Conservation (phyloP, 1,284 basidiomycete species). For the Cryptococcus maquisensis region DNA sequence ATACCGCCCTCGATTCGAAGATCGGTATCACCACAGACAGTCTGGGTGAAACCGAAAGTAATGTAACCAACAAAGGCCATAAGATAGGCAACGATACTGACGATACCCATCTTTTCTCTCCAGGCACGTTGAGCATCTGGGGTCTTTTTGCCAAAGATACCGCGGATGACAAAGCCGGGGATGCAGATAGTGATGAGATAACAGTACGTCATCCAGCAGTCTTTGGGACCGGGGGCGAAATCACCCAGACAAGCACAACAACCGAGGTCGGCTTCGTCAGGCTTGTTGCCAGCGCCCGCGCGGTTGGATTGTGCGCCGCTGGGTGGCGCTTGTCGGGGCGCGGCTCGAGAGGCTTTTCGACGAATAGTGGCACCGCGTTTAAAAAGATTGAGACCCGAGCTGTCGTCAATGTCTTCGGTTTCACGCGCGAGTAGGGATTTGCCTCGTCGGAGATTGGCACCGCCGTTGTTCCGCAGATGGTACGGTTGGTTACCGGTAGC, state of each 20-base stretch:
- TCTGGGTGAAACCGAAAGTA: constrained; percentile 97
- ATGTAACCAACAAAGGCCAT: constrained; percentile 96
- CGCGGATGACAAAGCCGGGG: constrained; percentile 65
- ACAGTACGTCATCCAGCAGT: constrained; percentile 95
- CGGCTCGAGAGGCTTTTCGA: constrained; percentile 59
- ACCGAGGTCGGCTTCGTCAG: constrained; percentile 52
- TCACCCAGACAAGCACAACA: constrained; percentile 57
- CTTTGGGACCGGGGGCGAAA: constrained; percentile 78
- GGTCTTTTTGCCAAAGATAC: constrained; percentile 67
- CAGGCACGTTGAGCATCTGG: constrained; percentile 94
- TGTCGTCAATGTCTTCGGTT: constrained; percentile 75
- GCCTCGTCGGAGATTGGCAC: constrained; percentile 66
- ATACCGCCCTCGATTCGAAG: constrained; percentile 73
- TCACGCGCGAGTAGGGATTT: constrained; percentile 82
- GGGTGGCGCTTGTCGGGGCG: constrained; percentile 37
- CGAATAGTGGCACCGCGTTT: constrained; percentile 47
- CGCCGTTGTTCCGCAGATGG: constrained; percentile 26
- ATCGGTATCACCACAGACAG: constrained; percentile 81
- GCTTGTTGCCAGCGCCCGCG: constrained; percentile 16
- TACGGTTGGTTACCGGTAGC: constrained; percentile 80
- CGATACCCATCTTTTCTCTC: constrained; percentile 92
- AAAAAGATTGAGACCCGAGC: constrained; percentile 81
- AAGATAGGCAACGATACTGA: constrained; percentile 69
- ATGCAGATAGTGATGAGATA: constrained; percentile 79
- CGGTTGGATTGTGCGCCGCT: constrained; percentile 39